Evolutionary conservation across 306 rosid species (phyloP).

Genomic region (peach (Prunus persica)): DNA sequence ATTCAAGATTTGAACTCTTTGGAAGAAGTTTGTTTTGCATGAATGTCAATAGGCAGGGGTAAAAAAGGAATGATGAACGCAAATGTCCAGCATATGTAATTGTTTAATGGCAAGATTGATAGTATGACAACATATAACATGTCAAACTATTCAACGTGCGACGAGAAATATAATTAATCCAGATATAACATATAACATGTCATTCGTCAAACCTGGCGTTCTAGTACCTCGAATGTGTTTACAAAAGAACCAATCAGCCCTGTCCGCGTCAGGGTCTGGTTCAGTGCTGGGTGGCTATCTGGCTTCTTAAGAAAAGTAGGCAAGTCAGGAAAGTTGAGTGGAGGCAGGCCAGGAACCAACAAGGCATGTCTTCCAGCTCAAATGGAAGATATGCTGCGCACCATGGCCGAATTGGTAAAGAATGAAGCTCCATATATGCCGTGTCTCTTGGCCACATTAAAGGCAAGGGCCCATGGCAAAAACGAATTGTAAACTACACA

Average conservation of each 20-base stretch:
- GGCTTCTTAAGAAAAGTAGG: constrained; percentile 54
- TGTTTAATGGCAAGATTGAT: too few relatives aligned
- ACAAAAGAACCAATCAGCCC: constrained; percentile 54
- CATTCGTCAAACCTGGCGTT: constrained; percentile 30
- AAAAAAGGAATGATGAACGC: too few relatives aligned
- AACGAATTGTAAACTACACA: constrained; percentile 36
- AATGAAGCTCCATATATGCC: constrained; percentile 30
- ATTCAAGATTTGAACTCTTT: too few relatives aligned
- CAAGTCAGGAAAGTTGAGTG: constrained; percentile 35
- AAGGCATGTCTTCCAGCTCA: constrained; percentile 23
- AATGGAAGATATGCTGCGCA: constrained; percentile 38
- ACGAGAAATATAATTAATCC: background rate
- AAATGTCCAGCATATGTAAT: too few relatives aligned
- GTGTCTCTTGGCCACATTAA: constrained; percentile 21
- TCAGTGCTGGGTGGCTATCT: constrained; percentile 45
- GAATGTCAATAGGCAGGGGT: too few relatives aligned
- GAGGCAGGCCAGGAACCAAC: constrained; percentile 47
- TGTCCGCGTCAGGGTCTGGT: constrained; percentile 40
- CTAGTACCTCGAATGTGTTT: constrained; percentile 52
- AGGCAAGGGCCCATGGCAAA: constrained; percentile 35
- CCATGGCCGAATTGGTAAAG: constrained; percentile 33
- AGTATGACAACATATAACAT: background rate
- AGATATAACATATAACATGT: too few relatives aligned
- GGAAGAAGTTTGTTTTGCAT: too few relatives aligned
- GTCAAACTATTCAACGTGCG: too few relatives aligned